These are phyloP conservation scores for Candida argentea DNA, from an alignment of 805 yeast genomes.

Conservation along the genomic window DNA sequence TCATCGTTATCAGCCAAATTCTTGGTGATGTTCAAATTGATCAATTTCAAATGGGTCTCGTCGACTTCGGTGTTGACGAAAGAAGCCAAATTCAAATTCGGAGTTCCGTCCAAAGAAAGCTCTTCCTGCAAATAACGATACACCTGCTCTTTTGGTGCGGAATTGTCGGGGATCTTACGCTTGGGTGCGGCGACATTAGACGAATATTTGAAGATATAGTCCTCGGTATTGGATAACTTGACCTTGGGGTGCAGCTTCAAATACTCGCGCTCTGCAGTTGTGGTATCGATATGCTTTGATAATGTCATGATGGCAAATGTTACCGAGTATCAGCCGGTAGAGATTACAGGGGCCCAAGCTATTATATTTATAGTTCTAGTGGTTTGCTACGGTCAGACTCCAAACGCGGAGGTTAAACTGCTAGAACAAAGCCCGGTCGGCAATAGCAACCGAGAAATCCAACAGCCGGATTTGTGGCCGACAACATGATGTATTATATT, in stretches of 20 bases:
- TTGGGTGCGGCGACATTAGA: constrained; percentile 36
- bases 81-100: constrained; percentile 76
- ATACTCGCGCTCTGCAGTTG: constrained; percentile 26
- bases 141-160: constrained; percentile 43
- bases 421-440: no score
- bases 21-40: constrained; percentile 66
- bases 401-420: no score
- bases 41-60: constrained; percentile 35
- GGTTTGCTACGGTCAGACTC: no score
- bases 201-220: constrained; percentile 21
- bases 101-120: constrained; percentile 72
- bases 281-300: constrained; percentile 36
- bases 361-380: constrained; percentile 1
- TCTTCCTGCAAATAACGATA: constrained; percentile 63
- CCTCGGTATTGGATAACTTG: constrained; percentile 15
- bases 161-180: constrained; percentile 49
- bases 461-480: no score
- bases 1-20: constrained; percentile 91
- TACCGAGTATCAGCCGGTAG: no score
- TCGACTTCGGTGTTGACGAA: constrained; percentile 73
- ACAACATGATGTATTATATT: no score
- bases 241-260: constrained; percentile 14
- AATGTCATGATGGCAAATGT: constrained; percentile 26
- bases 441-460: no score
- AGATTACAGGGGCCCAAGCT: no score